These are phyloP conservation scores for Ogataea saltuana DNA, from an alignment of 805 yeast genomes.

Conservation along the genomic window DNA sequence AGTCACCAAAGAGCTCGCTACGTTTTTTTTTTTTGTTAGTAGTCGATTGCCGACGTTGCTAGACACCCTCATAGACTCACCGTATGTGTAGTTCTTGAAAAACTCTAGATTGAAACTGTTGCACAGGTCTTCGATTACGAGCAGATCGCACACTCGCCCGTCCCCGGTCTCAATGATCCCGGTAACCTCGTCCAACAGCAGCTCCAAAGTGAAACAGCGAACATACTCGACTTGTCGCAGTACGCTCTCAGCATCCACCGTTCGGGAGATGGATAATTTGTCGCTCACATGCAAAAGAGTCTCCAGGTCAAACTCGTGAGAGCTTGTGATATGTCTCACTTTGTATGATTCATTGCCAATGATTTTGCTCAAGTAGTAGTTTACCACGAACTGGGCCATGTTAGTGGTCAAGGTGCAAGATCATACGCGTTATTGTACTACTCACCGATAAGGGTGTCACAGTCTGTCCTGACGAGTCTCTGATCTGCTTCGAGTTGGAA, in stretches of 20 bases:
- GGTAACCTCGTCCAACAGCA: conserved; percentile 15
- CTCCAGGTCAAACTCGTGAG: conserved; percentile 17
- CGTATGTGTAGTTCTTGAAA: conserved; percentile 24
- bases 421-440: background rate
- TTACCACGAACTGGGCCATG: conserved; percentile 19
- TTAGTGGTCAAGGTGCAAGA: background rate
- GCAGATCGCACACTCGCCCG: conserved; percentile 10
- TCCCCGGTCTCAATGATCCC: conserved; percentile 17
- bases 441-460: conserved; percentile 21
- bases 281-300: conserved; percentile 6
- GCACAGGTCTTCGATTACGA: conserved; percentile 33
- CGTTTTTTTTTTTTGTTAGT: conserved; percentile 6
- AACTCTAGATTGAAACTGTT: conserved; percentile 30
- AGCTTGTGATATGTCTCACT: conserved; percentile 21
- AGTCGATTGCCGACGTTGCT: background rate
- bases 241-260: background rate
- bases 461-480: conserved; percentile 6
- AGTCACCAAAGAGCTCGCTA: conserved; percentile 24
- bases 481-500: conserved; percentile 5
- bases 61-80: conserved; percentile 26
- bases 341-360: background rate
- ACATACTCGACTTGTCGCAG: conserved; percentile 13
- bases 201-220: conserved; percentile 19
- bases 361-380: conserved; percentile 18
- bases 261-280: background rate